Evolutionary conservation across 352 stramenopile species (phyloP).

Genomic region (Proteromonas lacertae): DNA sequence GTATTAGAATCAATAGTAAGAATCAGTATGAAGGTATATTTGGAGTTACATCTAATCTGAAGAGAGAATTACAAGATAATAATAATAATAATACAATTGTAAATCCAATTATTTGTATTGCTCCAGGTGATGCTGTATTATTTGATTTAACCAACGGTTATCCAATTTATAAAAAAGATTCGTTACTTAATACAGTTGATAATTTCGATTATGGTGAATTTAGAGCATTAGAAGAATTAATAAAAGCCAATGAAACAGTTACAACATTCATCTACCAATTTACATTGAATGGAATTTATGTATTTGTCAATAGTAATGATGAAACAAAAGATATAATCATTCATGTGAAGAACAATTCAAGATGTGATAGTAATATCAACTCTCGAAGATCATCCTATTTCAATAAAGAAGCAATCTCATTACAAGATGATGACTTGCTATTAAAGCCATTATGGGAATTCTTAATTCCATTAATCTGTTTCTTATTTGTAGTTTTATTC

Average conservation of each 20-base stretch:
- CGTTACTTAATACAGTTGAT: conserved; percentile 60
- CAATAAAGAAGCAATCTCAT: too few species aligned
- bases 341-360: too few species aligned
- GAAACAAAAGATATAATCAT: too few species aligned
- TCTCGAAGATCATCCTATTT: too few species aligned
- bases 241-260: conserved; percentile 21
- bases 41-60: background rate
- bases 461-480: too few species aligned
- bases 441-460: too few species aligned
- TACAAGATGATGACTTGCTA: too few species aligned
- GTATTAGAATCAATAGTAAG: background rate
- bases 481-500: too few species aligned
- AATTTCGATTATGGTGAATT: conserved; percentile 55
- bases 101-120: conserved; percentile 46
- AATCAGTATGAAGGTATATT: background rate
- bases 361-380: too few species aligned
- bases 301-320: too few species aligned
- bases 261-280: conserved; percentile 47
- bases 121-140: conserved; percentile 27
- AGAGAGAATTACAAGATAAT: background rate
- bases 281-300: conserved; percentile 30
- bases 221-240: conserved; percentile 19
- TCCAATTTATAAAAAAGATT: conserved; percentile 63
- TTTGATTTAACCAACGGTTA: conserved; percentile 51
- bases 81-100: conserved; percentile 10